phyloP scores from a whole-genome alignment of 768 basidiomycete genomes.

The Kwoniella dendrophila region DNA sequence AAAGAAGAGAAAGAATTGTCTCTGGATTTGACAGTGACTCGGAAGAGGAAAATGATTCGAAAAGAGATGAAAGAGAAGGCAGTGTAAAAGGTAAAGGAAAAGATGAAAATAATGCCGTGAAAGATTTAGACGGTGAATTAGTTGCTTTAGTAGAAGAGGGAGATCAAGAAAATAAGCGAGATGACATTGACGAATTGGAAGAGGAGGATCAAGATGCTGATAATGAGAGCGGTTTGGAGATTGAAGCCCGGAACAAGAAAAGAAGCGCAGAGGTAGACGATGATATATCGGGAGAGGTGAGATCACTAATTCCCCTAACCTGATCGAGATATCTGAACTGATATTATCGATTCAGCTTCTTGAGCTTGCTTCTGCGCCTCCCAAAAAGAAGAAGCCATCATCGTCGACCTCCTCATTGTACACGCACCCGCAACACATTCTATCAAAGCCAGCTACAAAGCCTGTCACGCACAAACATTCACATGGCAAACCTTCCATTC shows the following conservation, averaged over 20 bases:
- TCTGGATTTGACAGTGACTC: conserved; percentile 32
- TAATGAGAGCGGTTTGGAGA: conserved; percentile 3
- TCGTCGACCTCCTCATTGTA: conserved; percentile 1
- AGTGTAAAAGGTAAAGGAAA: conserved; percentile 11
- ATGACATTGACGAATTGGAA: conserved; percentile 36
- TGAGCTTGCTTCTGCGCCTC: conserved; percentile 35
- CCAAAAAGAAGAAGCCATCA: conserved; percentile 29
- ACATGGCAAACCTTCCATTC: conserved; percentile 13
- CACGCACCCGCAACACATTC: conserved; percentile 1
- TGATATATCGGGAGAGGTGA: conserved; percentile 40
- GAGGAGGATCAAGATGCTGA: conserved; percentile 29
- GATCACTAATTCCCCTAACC: conserved; percentile 5
- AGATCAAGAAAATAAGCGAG: background rate
- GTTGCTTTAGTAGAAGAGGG: conserved; percentile 17
- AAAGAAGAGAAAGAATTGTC: conserved; percentile 26
- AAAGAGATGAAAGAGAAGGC: background rate
- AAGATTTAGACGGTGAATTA: conserved; percentile 15
- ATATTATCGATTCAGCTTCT: conserved; percentile 18
- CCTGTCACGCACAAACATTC: background rate
- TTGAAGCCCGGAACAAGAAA: conserved; percentile 17
- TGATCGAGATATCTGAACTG: background rate
- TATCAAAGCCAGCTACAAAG: conserved; percentile 1
- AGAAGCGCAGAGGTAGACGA: conserved; percentile 23
- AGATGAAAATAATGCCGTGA: too few species aligned
- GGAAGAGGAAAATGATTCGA: conserved; percentile 24